phyloP scores from a whole-genome alignment of 352 stramenopile genomes.

The Globisporangium alternatum region DNA sequence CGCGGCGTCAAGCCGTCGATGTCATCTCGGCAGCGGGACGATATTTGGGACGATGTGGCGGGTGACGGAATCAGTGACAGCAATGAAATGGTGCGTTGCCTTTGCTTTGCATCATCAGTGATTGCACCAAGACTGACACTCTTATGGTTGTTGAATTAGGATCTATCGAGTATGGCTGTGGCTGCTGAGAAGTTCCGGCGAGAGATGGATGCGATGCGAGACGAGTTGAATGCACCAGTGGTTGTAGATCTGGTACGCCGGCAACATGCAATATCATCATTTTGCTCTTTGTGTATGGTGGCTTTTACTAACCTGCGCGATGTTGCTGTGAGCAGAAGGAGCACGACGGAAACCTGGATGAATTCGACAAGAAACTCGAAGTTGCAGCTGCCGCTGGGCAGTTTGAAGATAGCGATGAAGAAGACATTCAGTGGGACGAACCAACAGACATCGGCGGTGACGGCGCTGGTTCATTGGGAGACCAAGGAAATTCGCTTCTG shows the following conservation, averaged over 20 bases:
- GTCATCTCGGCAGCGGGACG: constrained; percentile 31
- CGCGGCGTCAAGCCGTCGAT: constrained; percentile 39
- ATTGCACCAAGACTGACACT: background rate
- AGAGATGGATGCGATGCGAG: constrained; percentile 84
- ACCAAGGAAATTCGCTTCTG: constrained; percentile 11
- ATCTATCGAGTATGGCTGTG: constrained; percentile 75
- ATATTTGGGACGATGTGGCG: constrained; percentile 82
- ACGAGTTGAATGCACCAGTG: constrained; percentile 36
- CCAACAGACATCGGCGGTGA: constrained; percentile 8
- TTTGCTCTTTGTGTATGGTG: background rate
- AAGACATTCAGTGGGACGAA: constrained; percentile 60
- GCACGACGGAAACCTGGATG: constrained; percentile 59
- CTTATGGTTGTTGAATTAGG: constrained; percentile 32
- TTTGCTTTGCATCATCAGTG: constrained; percentile 8
- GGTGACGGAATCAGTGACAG: constrained; percentile 33
- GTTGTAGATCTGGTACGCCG: constrained; percentile 33
- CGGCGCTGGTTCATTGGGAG: constrained; percentile 28
- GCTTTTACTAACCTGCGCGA: background rate
- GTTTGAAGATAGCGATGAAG: constrained; percentile 85
- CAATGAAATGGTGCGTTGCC: constrained; percentile 57
- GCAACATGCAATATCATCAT: background rate
- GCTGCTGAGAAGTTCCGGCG: constrained; percentile 79
- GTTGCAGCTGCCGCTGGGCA: constrained; percentile 64
- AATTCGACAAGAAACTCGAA: constrained; percentile 80
- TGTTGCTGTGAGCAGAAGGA: constrained; percentile 29